A percentile compares a stretch with the other conserved stretches of the same genome.
phyloP scores from a whole-genome alignment of 1,284 basidiomycete species.

The Stereum hirsutum region DNA sequence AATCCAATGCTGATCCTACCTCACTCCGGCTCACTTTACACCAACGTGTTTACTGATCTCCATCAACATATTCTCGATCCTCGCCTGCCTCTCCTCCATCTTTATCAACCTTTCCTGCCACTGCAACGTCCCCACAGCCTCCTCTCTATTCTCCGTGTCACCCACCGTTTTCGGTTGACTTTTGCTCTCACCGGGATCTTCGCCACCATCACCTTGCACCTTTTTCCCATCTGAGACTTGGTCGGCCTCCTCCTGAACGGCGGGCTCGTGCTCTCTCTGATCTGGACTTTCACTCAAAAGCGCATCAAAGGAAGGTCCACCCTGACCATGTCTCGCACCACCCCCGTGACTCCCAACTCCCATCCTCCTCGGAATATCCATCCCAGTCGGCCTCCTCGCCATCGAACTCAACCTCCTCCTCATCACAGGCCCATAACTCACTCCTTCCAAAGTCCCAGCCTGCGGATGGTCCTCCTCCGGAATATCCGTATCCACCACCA shows the following conservation, averaged over 20 bases:
- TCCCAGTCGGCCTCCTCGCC: slow-evolving; percentile 13
- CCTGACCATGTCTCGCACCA: no score
- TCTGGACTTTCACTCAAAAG: slow-evolving; percentile 26
- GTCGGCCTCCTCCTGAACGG: no score
- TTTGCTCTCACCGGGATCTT: no score
- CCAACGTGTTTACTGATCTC: slow-evolving; percentile 16
- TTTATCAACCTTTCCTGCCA: slow-evolving; percentile 37
- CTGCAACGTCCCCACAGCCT: slow-evolving; percentile 16
- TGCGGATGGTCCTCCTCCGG: slow-evolving; percentile 19
- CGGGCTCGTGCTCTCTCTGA: no score
- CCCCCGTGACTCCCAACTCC: no score
- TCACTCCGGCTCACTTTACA: no score
- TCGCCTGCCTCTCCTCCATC: slow-evolving; percentile 54
- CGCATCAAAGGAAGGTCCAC: slow-evolving; percentile 13
- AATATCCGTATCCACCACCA: slow-evolving; percentile 38
- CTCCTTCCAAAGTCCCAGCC: slow-evolving; percentile 10
- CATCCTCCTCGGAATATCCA: no score
- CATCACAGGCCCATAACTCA: slow-evolving; percentile 54
- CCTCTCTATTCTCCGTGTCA: slow-evolving; percentile 28
- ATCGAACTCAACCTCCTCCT: slow-evolving; percentile 46
- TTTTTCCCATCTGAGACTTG: no score
- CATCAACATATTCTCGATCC: slow-evolving; percentile 53
- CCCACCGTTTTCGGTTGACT: slow-evolving; percentile 27
- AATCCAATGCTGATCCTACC: no score
- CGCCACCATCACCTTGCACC: slow-evolving; percentile 2